These are phyloP conservation scores for Rhizoctonia solani DNA, from an alignment of 1,284 basidiomycete species.

Conservation along the genomic window DNA sequence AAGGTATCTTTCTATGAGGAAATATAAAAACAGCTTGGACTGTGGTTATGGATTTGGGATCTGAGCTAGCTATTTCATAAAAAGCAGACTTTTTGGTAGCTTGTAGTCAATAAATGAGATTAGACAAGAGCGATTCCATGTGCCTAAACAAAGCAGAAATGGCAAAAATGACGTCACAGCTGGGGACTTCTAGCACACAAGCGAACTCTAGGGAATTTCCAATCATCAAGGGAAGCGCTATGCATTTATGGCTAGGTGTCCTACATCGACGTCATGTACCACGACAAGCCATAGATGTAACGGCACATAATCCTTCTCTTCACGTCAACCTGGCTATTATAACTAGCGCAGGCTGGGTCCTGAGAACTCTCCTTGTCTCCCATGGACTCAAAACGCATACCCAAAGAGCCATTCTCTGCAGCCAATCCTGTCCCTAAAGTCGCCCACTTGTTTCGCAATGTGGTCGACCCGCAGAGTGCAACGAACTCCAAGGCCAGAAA, in stretches of 20 bases:
- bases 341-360: background rate
- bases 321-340: background rate
- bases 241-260: background rate
- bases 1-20: slow-evolving; percentile 9
- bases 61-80: background rate
- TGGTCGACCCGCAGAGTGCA: slow-evolving; percentile 24
- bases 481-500: slow-evolving; percentile 41
- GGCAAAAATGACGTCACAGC: background rate
- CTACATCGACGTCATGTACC: slow-evolving; percentile 11
- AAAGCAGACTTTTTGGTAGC: too few relatives aligned
- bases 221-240: background rate
- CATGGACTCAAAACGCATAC: slow-evolving; percentile 12
- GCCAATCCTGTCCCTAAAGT: slow-evolving; percentile 36
- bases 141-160: too few relatives aligned
- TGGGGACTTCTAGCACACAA: too few relatives aligned
- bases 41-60: too few relatives aligned
- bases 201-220: too few relatives aligned
- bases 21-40: background rate
- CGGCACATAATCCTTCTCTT: background rate
- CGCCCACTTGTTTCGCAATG: slow-evolving; percentile 19
- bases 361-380: background rate
- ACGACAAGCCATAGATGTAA: background rate
- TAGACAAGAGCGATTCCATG: too few relatives aligned
- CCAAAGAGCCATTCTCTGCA: slow-evolving; percentile 30
- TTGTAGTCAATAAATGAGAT: too few relatives aligned